Conservation (phyloP, 768 basidiomycete genomes). For the Auricularia cornea region DNA sequence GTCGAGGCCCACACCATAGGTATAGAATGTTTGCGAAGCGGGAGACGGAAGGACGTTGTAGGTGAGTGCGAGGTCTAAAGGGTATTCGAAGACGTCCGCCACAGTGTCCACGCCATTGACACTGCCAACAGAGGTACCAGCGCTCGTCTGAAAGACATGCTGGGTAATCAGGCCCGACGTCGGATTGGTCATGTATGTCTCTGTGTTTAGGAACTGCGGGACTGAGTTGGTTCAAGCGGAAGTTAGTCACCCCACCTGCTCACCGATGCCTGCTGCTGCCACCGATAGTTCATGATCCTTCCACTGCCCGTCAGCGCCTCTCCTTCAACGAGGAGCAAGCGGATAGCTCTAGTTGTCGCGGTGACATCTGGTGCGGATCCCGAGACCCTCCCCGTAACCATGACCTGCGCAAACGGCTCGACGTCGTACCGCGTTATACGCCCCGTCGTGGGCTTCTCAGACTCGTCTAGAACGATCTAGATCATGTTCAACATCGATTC, state of each 20-base stretch:
- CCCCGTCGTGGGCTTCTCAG: conserved; percentile 5
- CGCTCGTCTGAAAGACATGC: no score
- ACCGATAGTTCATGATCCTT: neutral
- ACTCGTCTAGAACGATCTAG: conserved; percentile 1
- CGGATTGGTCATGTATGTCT: no score
- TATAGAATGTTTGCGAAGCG: no score
- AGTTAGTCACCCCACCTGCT: neutral
- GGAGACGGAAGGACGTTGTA: no score
- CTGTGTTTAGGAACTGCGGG: no score
- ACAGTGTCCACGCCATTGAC: no score
- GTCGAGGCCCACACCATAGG: no score
- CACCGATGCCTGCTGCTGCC: conserved; percentile 2
- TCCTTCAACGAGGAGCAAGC: conserved; percentile 4
- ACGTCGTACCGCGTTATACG: conserved; percentile 2
- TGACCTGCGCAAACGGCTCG: neutral
- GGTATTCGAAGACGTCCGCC: no score
- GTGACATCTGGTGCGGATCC: conserved; percentile 3
- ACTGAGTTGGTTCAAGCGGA: no score
- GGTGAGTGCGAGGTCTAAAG: no score
- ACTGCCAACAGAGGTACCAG: no score
- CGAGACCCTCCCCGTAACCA: conserved; percentile 1
- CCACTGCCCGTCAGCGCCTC: neutral
- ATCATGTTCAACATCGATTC: neutral
- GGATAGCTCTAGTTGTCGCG: conserved; percentile 2
- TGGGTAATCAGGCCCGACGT: no score